Percentiles rank a stretch among this genome's conserved stretches.
These are phyloP conservation scores for Hypoxylon sp. DNA, from an alignment of 2,329 filamentous ascomycete genomes.

Conservation along the genomic window DNA sequence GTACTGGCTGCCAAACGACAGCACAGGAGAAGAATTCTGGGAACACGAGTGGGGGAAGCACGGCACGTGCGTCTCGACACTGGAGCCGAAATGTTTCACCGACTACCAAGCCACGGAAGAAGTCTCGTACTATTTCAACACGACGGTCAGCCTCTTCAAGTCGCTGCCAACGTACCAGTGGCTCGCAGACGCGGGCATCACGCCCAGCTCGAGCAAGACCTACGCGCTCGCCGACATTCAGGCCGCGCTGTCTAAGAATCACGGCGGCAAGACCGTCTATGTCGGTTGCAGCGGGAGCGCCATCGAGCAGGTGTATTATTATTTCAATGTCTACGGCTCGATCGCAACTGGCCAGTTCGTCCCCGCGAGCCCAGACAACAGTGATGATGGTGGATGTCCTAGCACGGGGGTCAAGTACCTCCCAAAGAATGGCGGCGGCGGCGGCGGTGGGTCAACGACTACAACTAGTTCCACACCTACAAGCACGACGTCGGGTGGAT, in stretches of 20 bases:
- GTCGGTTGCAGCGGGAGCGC: constrained; percentile 67
- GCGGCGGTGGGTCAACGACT: constrained; percentile 21
- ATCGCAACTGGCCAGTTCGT: constrained; percentile 74
- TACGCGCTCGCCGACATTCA: constrained; percentile 74
- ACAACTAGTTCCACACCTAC: constrained; percentile 41
- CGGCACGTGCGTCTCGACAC: constrained; percentile 79
- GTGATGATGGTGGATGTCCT: constrained; percentile 74
- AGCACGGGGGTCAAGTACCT: constrained; percentile 74
- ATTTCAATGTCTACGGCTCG: constrained; percentile 73
- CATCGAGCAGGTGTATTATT: constrained; percentile 72
- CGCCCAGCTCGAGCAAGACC: constrained; percentile 67
- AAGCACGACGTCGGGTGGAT: constrained; percentile 54
- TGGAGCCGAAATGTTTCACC: constrained; percentile 76
- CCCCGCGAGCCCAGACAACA: constrained; percentile 65
- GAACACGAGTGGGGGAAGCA: constrained; percentile 83
- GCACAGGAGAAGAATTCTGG: constrained; percentile 77
- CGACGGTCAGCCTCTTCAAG: constrained; percentile 76
- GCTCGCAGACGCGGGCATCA: constrained; percentile 73
- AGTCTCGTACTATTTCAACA: constrained; percentile 78
- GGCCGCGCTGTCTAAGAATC: constrained; percentile 66
- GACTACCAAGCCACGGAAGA: constrained; percentile 73
- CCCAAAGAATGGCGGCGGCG: constrained; percentile 63
- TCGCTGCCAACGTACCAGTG: constrained; percentile 73
- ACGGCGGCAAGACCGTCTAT: constrained; percentile 69
- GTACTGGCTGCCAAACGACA: constrained; percentile 80